Evolutionary conservation across 2,329 filamentous ascomycete genomes (phyloP).

Genomic region (Graphilbum ipis-grandicollis): DNA sequence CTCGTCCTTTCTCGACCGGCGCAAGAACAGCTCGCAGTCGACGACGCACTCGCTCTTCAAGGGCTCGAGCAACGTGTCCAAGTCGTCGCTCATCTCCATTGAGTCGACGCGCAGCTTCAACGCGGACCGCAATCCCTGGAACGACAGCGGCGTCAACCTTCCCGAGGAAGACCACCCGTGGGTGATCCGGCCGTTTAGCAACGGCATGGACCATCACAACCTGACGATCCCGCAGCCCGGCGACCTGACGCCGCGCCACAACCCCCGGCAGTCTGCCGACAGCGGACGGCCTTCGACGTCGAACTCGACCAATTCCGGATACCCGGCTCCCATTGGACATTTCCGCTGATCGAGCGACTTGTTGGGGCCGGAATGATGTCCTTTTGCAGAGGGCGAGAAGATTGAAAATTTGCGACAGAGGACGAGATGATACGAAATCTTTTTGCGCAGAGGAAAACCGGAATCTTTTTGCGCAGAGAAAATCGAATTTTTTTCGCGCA

Average conservation of each 20-base stretch:
- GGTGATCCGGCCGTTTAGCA: constrained; percentile 45
- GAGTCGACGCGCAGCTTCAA: constrained; percentile 83
- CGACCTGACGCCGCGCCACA: constrained; percentile 71
- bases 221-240: constrained; percentile 52
- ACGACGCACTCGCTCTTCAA: constrained; percentile 79
- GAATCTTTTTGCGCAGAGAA: no score
- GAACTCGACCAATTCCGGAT: constrained; percentile 91
- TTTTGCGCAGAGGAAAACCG: no score
- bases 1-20: constrained; percentile 85
- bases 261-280: constrained; percentile 70
- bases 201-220: constrained; percentile 46
- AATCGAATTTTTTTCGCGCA: constrained; percentile 12
- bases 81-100: constrained; percentile 88
- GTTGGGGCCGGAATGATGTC: no score
- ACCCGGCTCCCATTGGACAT: constrained; percentile 81
- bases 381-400: no score
- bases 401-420: no score
- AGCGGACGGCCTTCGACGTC: constrained; percentile 86
- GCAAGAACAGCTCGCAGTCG: constrained; percentile 84
- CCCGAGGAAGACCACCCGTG: constrained; percentile 68
- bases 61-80: constrained; percentile 77
- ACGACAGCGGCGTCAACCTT: constrained; percentile 90
- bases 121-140: constrained; percentile 93
- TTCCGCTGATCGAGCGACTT: no score
- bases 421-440: no score